Conservation (phyloP, 306 rosid genomes). For the Fragaria nilgerrensis region DNA sequence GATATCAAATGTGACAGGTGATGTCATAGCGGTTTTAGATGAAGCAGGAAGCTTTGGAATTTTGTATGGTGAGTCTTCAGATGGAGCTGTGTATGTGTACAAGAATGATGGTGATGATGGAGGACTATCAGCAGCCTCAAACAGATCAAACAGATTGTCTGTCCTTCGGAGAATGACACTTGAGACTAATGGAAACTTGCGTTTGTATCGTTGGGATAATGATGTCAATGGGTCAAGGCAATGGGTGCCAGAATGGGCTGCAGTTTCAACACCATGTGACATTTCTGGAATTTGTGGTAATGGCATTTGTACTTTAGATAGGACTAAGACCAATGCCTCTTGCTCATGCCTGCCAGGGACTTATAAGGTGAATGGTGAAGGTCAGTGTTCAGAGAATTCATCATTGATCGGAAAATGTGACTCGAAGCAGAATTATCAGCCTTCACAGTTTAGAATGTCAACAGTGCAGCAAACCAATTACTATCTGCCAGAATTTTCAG, state of each 20-base stretch:
- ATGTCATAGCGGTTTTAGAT: slow-evolving; percentile 75
- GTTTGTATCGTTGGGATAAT: slow-evolving; percentile 78
- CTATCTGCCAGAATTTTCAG: slow-evolving; percentile 69
- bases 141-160: slow-evolving; percentile 34
- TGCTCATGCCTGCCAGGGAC: slow-evolving; percentile 88
- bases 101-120: slow-evolving; percentile 68
- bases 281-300: slow-evolving; percentile 94
- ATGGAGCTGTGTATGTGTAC: slow-evolving; percentile 82
- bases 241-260: slow-evolving; percentile 96
- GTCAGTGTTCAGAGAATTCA: slow-evolving; percentile 70
- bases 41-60: slow-evolving; percentile 88
- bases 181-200: slow-evolving; percentile 73
- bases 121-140: slow-evolving; percentile 57
- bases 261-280: slow-evolving; percentile 83
- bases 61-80: slow-evolving; percentile 75
- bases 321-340: slow-evolving; percentile 64
- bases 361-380: slow-evolving; percentile 42
- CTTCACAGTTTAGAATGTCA: slow-evolving; percentile 52
- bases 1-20: slow-evolving; percentile 80
- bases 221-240: slow-evolving; percentile 79
- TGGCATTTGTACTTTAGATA: slow-evolving; percentile 72
- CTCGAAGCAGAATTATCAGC: slow-evolving; percentile 30
- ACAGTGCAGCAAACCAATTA: slow-evolving; percentile 74
- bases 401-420: slow-evolving; percentile 61
- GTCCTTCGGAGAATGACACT: slow-evolving; percentile 59